These are phyloP conservation scores for Colletotrichum graminicola DNA, from an alignment of 2,329 filamentous ascomycete species.

Conservation along the genomic window DNA sequence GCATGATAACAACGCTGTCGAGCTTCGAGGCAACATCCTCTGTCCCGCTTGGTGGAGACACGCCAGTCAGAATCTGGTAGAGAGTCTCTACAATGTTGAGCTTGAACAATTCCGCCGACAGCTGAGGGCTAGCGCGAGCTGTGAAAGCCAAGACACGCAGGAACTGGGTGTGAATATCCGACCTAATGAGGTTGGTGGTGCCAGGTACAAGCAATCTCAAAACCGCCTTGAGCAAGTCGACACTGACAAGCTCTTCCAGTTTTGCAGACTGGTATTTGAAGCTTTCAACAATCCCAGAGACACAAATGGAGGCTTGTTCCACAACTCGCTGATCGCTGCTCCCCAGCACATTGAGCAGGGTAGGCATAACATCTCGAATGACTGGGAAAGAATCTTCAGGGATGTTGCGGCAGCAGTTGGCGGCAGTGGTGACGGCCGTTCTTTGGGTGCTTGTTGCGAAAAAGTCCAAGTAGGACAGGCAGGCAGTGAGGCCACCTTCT, in stretches of 20 bases:
- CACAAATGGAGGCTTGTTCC: conserved; percentile 94
- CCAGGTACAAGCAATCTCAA: conserved; percentile 90
- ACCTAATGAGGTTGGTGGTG: conserved; percentile 93
- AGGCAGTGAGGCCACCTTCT: conserved; percentile 95
- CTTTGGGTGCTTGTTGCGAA: conserved; percentile 97
- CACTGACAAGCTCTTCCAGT: conserved; percentile 91
- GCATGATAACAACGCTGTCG: conserved; percentile 98
- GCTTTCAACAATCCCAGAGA: conserved; percentile 95
- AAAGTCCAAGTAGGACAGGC: conserved; percentile 95
- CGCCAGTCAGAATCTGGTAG: conserved; percentile 96
- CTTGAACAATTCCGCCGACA: conserved; percentile 92
- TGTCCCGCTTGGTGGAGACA: conserved; percentile 85
- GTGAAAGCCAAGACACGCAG: conserved; percentile 91
- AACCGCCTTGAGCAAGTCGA: conserved; percentile 86
- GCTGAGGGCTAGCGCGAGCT: conserved; percentile 85
- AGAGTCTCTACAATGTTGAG: conserved; percentile 97
- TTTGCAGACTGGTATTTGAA: conserved; percentile 91
- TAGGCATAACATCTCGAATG: conserved; percentile 96
- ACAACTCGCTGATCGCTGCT: conserved; percentile 98
- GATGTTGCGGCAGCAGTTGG: conserved; percentile 98
- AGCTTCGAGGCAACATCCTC: conserved; percentile 87
- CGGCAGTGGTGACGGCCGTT: conserved; percentile 95
- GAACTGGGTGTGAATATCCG: conserved; percentile 96
- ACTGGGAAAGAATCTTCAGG: conserved; percentile 93
- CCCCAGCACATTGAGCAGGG: conserved; percentile 86